Evolutionary conservation across 2,329 filamentous ascomycete species (phyloP).

Genomic region (Cladosporium cucumerinum): DNA sequence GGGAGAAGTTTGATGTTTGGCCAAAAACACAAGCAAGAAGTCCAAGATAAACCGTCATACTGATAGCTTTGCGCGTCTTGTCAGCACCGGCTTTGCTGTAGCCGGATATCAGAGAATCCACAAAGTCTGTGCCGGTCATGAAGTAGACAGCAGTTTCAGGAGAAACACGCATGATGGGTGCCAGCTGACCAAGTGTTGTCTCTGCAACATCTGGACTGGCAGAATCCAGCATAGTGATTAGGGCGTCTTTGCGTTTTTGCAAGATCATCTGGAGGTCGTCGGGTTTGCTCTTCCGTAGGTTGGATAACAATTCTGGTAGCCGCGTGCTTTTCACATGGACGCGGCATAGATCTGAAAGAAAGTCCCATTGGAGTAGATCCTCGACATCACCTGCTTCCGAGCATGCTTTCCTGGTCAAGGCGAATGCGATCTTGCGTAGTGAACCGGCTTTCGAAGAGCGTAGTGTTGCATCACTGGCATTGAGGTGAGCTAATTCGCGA

Average conservation of each 20-base stretch:
- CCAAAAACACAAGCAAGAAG: slow-evolving; percentile 67
- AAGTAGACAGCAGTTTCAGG: slow-evolving; percentile 59
- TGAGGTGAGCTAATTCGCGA: slow-evolving; percentile 46
- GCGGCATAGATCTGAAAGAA: slow-evolving; percentile 66
- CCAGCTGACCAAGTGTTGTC: slow-evolving; percentile 55
- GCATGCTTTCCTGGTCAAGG: slow-evolving; percentile 47
- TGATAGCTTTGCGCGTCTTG: slow-evolving; percentile 62
- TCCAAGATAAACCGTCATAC: slow-evolving; percentile 72
- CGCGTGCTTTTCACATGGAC: slow-evolving; percentile 63
- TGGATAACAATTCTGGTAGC: slow-evolving; percentile 47
- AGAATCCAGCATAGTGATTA: slow-evolving; percentile 62
- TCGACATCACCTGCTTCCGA: slow-evolving; percentile 35
- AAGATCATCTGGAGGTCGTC: slow-evolving; percentile 54
- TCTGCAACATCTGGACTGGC: slow-evolving; percentile 58
- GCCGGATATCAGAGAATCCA: slow-evolving; percentile 69
- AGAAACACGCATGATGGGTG: slow-evolving; percentile 61
- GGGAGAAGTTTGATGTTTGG: slow-evolving; percentile 65
- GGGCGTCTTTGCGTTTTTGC: slow-evolving; percentile 56
- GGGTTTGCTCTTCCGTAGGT: slow-evolving; percentile 53
- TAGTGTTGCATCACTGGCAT: slow-evolving; percentile 24
- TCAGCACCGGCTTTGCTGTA: slow-evolving; percentile 61
- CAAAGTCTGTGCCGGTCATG: slow-evolving; percentile 80
- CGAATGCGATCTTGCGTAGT: slow-evolving; percentile 63
- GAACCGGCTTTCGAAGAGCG: slow-evolving; percentile 40
- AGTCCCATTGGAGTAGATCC: slow-evolving; percentile 59